These are phyloP conservation scores for Aureobasidium sp. DNA, from an alignment of 2,329 filamentous ascomycete genomes.

Conservation along the genomic window DNA sequence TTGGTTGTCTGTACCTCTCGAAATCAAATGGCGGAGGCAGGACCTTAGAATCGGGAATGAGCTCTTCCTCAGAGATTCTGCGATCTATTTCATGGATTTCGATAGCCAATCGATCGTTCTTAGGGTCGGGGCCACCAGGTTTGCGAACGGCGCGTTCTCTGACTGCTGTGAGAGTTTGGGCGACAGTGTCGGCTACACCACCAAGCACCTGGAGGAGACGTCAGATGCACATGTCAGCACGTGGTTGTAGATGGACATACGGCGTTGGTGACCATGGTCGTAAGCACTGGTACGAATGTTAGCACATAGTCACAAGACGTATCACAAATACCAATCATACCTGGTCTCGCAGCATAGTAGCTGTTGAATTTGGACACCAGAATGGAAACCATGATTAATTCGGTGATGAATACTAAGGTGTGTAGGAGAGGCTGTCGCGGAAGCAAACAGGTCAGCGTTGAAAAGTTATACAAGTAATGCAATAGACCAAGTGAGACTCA, in stretches of 20 bases:
- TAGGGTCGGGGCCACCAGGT: constrained; percentile 46
- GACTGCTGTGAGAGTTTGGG: constrained; percentile 83
- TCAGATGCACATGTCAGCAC: constrained; percentile 13
- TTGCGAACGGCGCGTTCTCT: constrained; percentile 51
- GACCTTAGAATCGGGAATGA: constrained; percentile 54
- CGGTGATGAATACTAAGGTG: constrained; percentile 73
- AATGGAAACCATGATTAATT: constrained; percentile 79
- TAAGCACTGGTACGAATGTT: constrained; percentile 57
- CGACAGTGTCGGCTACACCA: constrained; percentile 92
- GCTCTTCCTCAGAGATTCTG: constrained; percentile 62
- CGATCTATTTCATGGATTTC: constrained; percentile 83
- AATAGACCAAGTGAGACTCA: constrained; percentile 41
- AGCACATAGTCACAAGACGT: neutral
- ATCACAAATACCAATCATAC: constrained; percentile 41
- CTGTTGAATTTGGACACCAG: constrained; percentile 82
- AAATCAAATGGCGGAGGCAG: constrained; percentile 88
- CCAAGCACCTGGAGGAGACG: constrained; percentile 57
- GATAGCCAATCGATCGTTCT: constrained; percentile 69
- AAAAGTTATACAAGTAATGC: constrained; percentile 1
- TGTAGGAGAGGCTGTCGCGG: constrained; percentile 72
- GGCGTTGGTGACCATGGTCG: constrained; percentile 98
- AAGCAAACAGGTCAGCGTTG: neutral
- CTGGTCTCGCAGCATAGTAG: constrained; percentile 85
- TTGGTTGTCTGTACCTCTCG: constrained; percentile 41
- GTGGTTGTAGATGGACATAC: constrained; percentile 36